A percentile compares a stretch with the other conserved stretches of the same genome.
Conservation (phyloP, 1,139 yeast genomes). For the Geotrichum macrosporum region DNA sequence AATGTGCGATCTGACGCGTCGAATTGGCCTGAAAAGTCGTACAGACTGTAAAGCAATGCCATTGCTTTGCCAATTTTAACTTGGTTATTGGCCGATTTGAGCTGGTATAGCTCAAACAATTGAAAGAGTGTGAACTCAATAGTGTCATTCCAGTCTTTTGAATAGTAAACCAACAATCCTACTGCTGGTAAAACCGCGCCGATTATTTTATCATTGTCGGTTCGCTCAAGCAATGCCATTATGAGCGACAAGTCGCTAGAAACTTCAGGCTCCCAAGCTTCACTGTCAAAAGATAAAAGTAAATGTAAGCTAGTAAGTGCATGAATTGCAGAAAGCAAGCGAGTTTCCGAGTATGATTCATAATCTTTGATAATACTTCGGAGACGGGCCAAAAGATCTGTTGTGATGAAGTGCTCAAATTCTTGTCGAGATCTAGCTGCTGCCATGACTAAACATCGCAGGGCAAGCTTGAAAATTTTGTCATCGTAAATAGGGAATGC, state of each 20-base stretch:
- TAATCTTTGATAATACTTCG: neutral
- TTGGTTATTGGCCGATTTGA: neutral
- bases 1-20: neutral
- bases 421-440: neutral
- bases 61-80: neutral
- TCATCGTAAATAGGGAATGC: neutral
- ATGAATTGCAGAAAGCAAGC: neutral
- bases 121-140: neutral
- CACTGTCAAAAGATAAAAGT: neutral
- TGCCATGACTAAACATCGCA: neutral
- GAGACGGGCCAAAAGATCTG: neutral
- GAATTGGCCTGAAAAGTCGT: constrained; percentile 7
- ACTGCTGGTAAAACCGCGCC: neutral
- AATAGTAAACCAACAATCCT: neutral
- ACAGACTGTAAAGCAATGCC: constrained; percentile 1
- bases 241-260: neutral
- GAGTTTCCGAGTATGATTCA: neutral
- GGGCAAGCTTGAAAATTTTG: neutral
- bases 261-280: neutral
- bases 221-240: neutral
- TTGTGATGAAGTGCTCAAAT: neutral
- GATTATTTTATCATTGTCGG: neutral
- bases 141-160: constrained; percentile 2
- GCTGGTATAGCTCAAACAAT: neutral
- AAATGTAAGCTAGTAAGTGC: neutral